Conservation (phyloP, 768 basidiomycete genomes). For the Pulveroboletus sp. region DNA sequence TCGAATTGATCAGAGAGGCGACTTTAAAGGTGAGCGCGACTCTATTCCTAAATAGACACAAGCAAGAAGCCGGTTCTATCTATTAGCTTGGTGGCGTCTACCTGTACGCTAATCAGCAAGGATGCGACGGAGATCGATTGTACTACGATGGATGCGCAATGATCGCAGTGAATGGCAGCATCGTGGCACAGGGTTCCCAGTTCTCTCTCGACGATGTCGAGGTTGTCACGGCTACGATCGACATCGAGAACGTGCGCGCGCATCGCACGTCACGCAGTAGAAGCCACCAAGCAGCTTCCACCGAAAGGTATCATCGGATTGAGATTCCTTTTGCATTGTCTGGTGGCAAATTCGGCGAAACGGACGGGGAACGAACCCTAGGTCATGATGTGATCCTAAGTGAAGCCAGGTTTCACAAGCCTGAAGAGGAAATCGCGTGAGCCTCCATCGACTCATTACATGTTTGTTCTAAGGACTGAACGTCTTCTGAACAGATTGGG, state of each 20-base stretch:
- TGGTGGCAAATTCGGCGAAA: constrained; percentile 67
- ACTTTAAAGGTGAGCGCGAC: constrained; percentile 72
- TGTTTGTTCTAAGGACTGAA: background rate
- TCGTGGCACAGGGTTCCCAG: constrained; percentile 94
- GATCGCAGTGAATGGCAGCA: constrained; percentile 91
- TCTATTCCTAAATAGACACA: background rate
- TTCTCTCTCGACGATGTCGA: constrained; percentile 96
- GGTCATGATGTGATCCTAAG: constrained; percentile 46
- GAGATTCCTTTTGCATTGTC: constrained; percentile 80
- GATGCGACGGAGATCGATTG: constrained; percentile 95
- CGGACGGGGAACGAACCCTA: constrained; percentile 48
- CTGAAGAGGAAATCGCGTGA: constrained; percentile 98
- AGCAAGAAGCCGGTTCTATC: background rate
- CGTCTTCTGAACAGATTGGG: constrained; percentile 61
- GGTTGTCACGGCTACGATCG: constrained; percentile 92
- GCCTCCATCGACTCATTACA: constrained; percentile 23
- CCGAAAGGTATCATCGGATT: constrained; percentile 77
- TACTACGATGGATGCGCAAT: constrained; percentile 98
- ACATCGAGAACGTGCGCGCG: constrained; percentile 94
- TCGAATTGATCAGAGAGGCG: constrained; percentile 96
- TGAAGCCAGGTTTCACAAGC: constrained; percentile 60
- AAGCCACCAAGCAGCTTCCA: constrained; percentile 82
- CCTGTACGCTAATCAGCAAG: constrained; percentile 98
- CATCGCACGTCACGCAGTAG: constrained; percentile 83
- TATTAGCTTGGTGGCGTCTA: constrained; percentile 91